Conservation (phyloP, 129 eudicot genomes). For the Erigeron canadensis region DNA sequence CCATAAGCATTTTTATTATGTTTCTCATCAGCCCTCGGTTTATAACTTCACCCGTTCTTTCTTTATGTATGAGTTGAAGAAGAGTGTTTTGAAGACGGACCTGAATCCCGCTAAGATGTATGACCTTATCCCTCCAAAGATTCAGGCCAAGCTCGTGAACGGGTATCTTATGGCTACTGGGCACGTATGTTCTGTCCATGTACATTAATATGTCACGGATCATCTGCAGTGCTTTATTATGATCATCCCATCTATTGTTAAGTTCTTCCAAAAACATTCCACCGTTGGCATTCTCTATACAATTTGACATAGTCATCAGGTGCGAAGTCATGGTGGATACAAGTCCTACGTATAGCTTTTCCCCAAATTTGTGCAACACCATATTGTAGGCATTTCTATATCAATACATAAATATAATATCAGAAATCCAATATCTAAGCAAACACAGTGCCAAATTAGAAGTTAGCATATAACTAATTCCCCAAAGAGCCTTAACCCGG, state of each 20-base stretch:
- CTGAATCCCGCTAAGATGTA: conserved; percentile 48
- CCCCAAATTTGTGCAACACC: conserved; percentile 72
- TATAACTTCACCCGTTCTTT: conserved; percentile 57
- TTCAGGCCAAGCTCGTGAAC: conserved; percentile 69
- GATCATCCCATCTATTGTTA: conserved; percentile 63
- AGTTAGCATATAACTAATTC: no score
- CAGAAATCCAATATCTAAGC: no score
- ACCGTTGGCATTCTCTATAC: conserved; percentile 58
- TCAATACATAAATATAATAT: not conserved
- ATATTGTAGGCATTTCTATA: conserved; percentile 67
- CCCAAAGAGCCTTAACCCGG: no score
- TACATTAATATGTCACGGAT: conserved; percentile 71
- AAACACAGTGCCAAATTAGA: no score
- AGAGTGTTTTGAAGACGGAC: conserved; percentile 51
- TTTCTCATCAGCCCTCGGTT: conserved; percentile 67
- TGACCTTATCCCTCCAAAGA: conserved; percentile 57
- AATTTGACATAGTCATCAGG: conserved; percentile 48
- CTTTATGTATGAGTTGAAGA: conserved; percentile 49
- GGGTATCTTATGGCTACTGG: conserved; percentile 62
- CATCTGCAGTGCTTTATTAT: conserved; percentile 72
- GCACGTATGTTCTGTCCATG: conserved; percentile 71
- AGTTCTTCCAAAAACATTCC: conserved; percentile 57
- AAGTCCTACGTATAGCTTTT: conserved; percentile 59
- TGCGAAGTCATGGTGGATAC: conserved; percentile 61
- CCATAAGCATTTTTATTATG: conserved; percentile 62